Evolutionary conservation across 2,329 filamentous ascomycete genomes (phyloP), one percentile per base, ranked within the genome.

Genomic region (Arthrobotrys entomopaga): DNA sequence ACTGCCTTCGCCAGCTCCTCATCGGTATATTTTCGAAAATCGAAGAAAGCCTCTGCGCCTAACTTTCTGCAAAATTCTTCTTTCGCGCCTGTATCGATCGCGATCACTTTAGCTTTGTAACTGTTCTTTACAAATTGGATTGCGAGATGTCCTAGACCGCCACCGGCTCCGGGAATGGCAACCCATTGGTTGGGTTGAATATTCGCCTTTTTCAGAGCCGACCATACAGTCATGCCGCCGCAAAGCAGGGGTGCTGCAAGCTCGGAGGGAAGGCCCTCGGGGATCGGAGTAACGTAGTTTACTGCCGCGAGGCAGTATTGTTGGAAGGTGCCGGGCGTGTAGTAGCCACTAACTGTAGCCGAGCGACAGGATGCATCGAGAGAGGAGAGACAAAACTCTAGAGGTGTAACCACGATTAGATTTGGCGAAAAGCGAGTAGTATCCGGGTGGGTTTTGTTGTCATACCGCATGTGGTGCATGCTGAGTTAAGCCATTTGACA

Each of bases 191-290:
- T 76, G 8, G 65, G 59, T 76, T 78, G 81, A 52, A 84, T 73
- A 60, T 81, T 78, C 40, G 84, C 85, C 46, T 86, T 84, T 11
- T 84, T 82, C 57, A 89, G 81, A 1, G 86, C 85, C 1, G 85
- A 83, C 79, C 88, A 87, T 73, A 88, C 86, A 0, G 87, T 88
- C 5, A 83, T 84, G 0, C 85, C 86, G 49, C 82, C 84, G 80
- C 87, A 89, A 85, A 88, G 87, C 69, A 88, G 84, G 0, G 87
- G 87, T 0, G 84, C 87, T 1, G 86, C 87, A n/a, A 86, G 77
- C 73, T 85, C 83, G 72, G 87, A 86, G 0, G 81, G 79, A 0
- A 88, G 83, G 0, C 84, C 85, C 38, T 87, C 84, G 0, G 86
- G 87, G 65, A 88, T 87, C 19, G 83, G 81, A 0, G 83, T 83